Percentiles rank a stretch among this genome's conserved stretches.
phyloP scores from a whole-genome alignment of 2,329 filamentous ascomycete species.

The Penicillium olsonii region DNA sequence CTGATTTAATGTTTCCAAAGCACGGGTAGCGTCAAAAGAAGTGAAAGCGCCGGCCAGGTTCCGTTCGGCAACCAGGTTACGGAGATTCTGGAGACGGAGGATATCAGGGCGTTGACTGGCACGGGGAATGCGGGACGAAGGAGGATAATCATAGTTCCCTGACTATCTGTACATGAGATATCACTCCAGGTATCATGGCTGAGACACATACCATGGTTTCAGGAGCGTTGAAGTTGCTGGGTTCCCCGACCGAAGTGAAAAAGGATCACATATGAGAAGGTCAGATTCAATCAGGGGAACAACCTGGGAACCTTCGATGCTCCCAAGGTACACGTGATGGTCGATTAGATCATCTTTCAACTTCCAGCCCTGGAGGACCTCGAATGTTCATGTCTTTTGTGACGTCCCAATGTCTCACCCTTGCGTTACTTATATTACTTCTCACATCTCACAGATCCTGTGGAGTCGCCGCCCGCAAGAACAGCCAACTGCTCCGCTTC shows the following conservation, averaged over 20 bases:
- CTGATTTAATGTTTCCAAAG: constrained; percentile 42
- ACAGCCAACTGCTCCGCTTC: too few relatives aligned
- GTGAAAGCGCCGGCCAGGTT: constrained; percentile 31
- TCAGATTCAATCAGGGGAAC: too few relatives aligned
- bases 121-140: constrained; percentile 34
- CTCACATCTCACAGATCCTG: too few relatives aligned
- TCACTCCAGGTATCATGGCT: constrained; percentile 9
- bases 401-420: too few relatives aligned
- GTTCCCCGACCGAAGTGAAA: background rate
- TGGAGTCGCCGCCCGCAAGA: too few relatives aligned
- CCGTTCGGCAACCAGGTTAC: constrained; percentile 41
- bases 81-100: constrained; percentile 39
- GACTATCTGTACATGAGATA: constrained; percentile 33
- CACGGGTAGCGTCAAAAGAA: constrained; percentile 32
- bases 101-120: constrained; percentile 27
- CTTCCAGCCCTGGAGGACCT: too few relatives aligned
- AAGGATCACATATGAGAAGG: background rate
- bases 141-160: constrained; percentile 46
- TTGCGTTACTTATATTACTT: too few relatives aligned
- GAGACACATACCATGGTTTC: constrained; percentile 26
- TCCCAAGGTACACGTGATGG: constrained; percentile 20
- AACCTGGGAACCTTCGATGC: too few relatives aligned
- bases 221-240: background rate
- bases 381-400: background rate
- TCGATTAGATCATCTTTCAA: constrained; percentile 25